These are phyloP conservation scores for Termitomyces bulborhizus DNA, from an alignment of 768 basidiomycete genomes.

Conservation along the genomic window DNA sequence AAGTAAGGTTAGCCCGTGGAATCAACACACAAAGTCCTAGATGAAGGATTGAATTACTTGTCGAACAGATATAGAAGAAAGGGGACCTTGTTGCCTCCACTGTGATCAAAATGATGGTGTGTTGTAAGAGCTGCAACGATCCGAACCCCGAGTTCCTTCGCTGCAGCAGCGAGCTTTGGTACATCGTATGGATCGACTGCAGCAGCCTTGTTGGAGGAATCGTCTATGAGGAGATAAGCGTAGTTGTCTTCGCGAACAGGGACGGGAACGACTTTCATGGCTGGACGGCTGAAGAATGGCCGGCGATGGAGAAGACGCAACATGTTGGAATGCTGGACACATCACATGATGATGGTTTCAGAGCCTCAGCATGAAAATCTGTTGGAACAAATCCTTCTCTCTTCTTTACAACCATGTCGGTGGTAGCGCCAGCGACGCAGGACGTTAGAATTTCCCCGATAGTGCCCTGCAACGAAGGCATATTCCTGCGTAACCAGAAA, in stretches of 20 bases:
- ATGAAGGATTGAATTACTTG: background rate
- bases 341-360: constrained; percentile 1
- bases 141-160: constrained; percentile 52
- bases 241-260: constrained; percentile 82
- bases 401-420: background rate
- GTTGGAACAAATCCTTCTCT: background rate
- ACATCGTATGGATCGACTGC: constrained; percentile 81
- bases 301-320: constrained; percentile 13
- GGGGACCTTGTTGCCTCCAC: constrained; percentile 74
- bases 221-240: constrained; percentile 77
- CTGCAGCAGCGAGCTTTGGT: constrained; percentile 57
- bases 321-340: background rate
- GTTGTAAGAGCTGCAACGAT: constrained; percentile 80
- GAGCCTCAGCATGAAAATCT: no score
- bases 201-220: constrained; percentile 59
- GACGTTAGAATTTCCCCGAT: background rate
- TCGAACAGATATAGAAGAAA: constrained; percentile 3
- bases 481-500: no score
- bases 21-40: constrained; percentile 46
- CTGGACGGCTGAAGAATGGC: constrained; percentile 11
- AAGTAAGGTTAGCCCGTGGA: background rate
- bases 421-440: background rate
- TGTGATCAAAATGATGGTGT: constrained; percentile 89
- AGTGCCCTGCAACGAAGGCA: background rate
- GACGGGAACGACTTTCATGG: constrained; percentile 74